These are phyloP conservation scores for Boletus smithii DNA, from an alignment of 1,284 basidiomycete genomes.

Conservation along the genomic window DNA sequence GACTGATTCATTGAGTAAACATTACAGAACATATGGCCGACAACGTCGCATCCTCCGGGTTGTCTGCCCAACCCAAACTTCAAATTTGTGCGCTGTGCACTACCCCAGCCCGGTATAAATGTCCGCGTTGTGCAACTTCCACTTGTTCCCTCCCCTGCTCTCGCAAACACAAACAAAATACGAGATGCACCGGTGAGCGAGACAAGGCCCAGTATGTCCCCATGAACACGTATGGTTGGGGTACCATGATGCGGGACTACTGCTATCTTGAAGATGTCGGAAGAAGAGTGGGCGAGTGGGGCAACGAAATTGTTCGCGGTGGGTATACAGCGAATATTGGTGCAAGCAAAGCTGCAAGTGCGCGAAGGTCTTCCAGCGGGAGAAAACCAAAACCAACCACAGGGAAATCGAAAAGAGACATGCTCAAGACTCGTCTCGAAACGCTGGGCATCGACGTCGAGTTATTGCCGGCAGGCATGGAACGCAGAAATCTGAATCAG, in stretches of 20 bases:
- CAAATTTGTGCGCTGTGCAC: slow-evolving; percentile 40
- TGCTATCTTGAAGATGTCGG: slow-evolving; percentile 78
- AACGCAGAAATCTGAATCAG: slow-evolving; percentile 68
- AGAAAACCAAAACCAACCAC: slow-evolving; percentile 16
- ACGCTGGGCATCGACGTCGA: slow-evolving; percentile 69
- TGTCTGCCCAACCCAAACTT: background rate
- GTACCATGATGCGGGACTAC: slow-evolving; percentile 83
- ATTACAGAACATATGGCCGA: too few relatives aligned
- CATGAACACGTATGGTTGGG: slow-evolving; percentile 78
- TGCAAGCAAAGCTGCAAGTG: slow-evolving; percentile 19
- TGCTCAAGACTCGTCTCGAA: slow-evolving; percentile 64
- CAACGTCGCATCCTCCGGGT: too few relatives aligned
- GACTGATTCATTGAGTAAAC: too few relatives aligned
- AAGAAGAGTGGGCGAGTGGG: slow-evolving; percentile 67
- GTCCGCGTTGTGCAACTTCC: slow-evolving; percentile 67
- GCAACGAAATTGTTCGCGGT: slow-evolving; percentile 61
- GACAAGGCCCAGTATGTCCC: slow-evolving; percentile 73
- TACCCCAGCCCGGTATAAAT: slow-evolving; percentile 67
- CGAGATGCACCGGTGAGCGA: slow-evolving; percentile 70
- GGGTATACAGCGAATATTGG: slow-evolving; percentile 34
- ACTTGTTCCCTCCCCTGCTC: slow-evolving; percentile 78
- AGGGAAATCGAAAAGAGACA: slow-evolving; percentile 45
- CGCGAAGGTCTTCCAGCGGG: slow-evolving; percentile 8
- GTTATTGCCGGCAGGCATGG: slow-evolving; percentile 80
- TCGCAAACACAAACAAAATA: slow-evolving; percentile 60